Evolutionary conservation across 1,139 yeast species (phyloP).

Genomic region (Debaryomyces nepalensis): DNA sequence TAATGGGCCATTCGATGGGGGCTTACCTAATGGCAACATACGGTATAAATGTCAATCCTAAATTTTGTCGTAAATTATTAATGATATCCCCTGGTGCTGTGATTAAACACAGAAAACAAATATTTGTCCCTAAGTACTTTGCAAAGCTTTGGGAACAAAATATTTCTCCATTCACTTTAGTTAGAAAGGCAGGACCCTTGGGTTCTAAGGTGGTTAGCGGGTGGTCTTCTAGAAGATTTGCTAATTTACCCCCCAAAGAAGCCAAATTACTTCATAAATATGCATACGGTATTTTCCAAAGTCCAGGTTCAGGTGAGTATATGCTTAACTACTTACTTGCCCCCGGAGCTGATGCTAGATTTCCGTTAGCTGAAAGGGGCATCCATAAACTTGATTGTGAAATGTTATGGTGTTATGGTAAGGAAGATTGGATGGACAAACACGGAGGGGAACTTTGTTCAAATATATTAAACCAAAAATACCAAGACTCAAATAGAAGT

Average conservation of each 20-base stretch:
- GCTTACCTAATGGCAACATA: conserved; percentile 58
- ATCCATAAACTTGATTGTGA: conserved; percentile 55
- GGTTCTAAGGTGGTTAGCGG: conserved; percentile 77
- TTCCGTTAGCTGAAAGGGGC: conserved; percentile 58
- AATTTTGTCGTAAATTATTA: conserved; percentile 50
- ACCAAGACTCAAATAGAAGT: conserved; percentile 34
- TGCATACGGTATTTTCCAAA: conserved; percentile 71
- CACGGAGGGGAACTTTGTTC: conserved; percentile 56
- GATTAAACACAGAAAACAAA: conserved; percentile 45
- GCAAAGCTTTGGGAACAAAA: conserved; percentile 69
- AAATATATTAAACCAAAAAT: conserved; percentile 34
- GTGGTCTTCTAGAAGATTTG: conserved; percentile 74
- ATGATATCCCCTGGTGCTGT: conserved; percentile 73
- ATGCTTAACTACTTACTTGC: conserved; percentile 68
- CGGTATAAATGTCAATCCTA: conserved; percentile 46
- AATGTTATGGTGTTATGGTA: conserved; percentile 72
- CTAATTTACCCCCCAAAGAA: conserved; percentile 48
- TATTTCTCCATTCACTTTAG: conserved; percentile 70
- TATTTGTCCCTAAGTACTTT: conserved; percentile 65
- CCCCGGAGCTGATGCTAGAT: conserved; percentile 77
- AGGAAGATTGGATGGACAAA: conserved; percentile 77
- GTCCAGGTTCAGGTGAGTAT: conserved; percentile 77
- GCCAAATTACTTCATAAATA: conserved; percentile 59
- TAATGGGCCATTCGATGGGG: conserved; percentile 68
- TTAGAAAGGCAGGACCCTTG: conserved; percentile 63